A percentile compares a stretch with the other conserved stretches of the same genome.
phyloP scores from a whole-genome alignment of 2,329 filamentous ascomycete species.

The Aspergillus tamarii region DNA sequence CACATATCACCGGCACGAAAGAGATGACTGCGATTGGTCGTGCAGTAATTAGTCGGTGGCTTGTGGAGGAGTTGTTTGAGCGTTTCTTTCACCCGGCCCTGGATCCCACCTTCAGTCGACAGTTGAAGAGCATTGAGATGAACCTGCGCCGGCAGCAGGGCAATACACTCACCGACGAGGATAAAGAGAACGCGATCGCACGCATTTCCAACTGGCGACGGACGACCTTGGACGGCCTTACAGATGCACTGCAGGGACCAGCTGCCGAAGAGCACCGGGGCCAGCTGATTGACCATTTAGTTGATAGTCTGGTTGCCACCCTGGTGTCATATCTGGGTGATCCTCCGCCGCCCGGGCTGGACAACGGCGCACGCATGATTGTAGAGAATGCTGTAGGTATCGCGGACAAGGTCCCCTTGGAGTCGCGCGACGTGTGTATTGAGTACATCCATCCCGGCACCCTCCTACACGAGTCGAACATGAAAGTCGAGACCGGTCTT shows the following conservation, averaged over 20 bases:
- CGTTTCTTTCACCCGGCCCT: constrained; percentile 90
- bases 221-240: constrained; percentile 88
- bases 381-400: constrained; percentile 88
- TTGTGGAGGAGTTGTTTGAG: constrained; percentile 89
- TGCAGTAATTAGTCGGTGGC: constrained; percentile 84
- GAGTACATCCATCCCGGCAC: constrained; percentile 82
- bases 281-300: constrained; percentile 70
- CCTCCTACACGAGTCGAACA: constrained; percentile 69
- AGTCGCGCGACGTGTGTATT: constrained; percentile 87
- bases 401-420: constrained; percentile 80
- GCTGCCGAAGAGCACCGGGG: constrained; percentile 68
- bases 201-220: constrained; percentile 94
- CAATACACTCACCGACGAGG: constrained; percentile 75
- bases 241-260: constrained; percentile 67
- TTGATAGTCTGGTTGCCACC: constrained; percentile 67
- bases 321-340: constrained; percentile 75
- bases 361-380: constrained; percentile 88
- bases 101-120: constrained; percentile 72
- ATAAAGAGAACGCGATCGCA: constrained; percentile 82
- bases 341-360: constrained; percentile 78
- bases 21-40: constrained; percentile 97
- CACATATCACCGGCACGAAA: constrained; percentile 83
- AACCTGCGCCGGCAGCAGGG: constrained; percentile 81
- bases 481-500: constrained; percentile 78
- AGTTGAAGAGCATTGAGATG: constrained; percentile 83